Conservation (phyloP, 352 stramenopile species). For the Globisporangium splendens region DNA sequence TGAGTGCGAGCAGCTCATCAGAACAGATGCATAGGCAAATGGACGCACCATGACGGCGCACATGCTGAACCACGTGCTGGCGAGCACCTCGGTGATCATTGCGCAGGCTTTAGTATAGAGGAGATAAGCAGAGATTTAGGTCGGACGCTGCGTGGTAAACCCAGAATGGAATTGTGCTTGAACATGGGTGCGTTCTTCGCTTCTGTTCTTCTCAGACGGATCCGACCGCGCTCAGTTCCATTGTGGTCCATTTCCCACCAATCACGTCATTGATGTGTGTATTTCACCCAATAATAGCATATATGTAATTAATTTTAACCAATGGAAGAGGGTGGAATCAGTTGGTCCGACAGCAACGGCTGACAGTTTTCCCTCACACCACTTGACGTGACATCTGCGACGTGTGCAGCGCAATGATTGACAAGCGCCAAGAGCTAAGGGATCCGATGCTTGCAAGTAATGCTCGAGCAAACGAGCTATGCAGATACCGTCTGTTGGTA, state of each 20-base stretch:
- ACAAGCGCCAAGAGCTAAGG: background rate
- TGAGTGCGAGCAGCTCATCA: background rate
- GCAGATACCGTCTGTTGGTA: no score
- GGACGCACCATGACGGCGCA: slow-evolving; percentile 54
- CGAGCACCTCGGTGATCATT: slow-evolving; percentile 60
- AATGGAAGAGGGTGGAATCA: no score
- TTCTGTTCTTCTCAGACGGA: slow-evolving; percentile 3
- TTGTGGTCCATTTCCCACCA: slow-evolving; percentile 1
- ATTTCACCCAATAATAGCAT: slow-evolving; percentile 3
- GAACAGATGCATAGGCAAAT: background rate
- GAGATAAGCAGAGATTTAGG: no score
- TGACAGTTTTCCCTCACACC: no score
- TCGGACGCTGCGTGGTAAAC: background rate
- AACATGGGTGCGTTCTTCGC: slow-evolving; percentile 11
- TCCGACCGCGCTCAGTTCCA: background rate
- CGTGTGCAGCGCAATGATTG: background rate
- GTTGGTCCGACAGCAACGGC: no score
- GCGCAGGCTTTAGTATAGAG: no score
- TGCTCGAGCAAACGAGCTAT: no score
- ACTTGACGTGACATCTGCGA: background rate
- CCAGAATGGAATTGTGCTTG: background rate
- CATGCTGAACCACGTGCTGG: slow-evolving; percentile 57
- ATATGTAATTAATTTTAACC: background rate
- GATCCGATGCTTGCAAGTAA: no score
- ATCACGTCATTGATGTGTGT: background rate